A percentile compares a stretch with the other conserved stretches of the same genome.
Conservation (phyloP, 352 stramenopile species). For the Globisporangium nagaii region DNA sequence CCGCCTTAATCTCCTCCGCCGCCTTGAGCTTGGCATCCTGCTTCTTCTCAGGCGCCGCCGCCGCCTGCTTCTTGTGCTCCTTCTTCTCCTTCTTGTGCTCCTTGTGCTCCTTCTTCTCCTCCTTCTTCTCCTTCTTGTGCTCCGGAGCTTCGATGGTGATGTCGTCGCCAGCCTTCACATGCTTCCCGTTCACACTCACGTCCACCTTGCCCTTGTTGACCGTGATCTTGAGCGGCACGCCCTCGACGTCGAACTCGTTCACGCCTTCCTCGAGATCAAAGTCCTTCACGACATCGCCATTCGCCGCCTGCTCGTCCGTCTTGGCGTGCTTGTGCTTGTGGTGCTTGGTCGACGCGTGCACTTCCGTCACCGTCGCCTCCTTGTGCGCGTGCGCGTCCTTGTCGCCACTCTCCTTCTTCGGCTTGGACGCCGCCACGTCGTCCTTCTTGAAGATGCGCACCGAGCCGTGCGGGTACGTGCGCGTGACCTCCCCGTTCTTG, state of each 20-base stretch:
- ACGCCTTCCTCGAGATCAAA: constrained; percentile 12
- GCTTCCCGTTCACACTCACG: constrained; percentile 11
- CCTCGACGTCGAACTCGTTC: constrained; percentile 12
- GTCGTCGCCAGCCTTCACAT: constrained; percentile 8
- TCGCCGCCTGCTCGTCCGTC: background rate
- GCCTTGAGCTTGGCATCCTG: constrained; percentile 2
- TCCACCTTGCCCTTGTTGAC: constrained; percentile 11
- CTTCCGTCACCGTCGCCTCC: constrained; percentile 1
- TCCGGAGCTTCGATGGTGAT: constrained; percentile 4
- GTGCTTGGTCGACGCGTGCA: constrained; percentile 5
- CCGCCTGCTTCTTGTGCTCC: constrained; percentile 19
- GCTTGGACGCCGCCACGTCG: background rate
- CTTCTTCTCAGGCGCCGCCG: constrained; percentile 4
- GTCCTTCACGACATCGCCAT: constrained; percentile 10
- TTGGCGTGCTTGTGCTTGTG: constrained; percentile 8
- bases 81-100: constrained; percentile 15
- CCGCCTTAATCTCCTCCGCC: background rate
- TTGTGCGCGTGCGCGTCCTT: constrained; percentile 6
- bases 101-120: constrained; percentile 7
- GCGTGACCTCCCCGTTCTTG: constrained; percentile 30
- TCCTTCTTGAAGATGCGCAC: constrained; percentile 33
- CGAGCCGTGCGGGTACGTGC: constrained; percentile 45
- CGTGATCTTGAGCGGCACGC: constrained; percentile 10
- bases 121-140: background rate
- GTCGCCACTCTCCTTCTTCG: constrained; percentile 14